Evolutionary conservation across 805 yeast species (phyloP).

Genomic region (Candida pini): DNA sequence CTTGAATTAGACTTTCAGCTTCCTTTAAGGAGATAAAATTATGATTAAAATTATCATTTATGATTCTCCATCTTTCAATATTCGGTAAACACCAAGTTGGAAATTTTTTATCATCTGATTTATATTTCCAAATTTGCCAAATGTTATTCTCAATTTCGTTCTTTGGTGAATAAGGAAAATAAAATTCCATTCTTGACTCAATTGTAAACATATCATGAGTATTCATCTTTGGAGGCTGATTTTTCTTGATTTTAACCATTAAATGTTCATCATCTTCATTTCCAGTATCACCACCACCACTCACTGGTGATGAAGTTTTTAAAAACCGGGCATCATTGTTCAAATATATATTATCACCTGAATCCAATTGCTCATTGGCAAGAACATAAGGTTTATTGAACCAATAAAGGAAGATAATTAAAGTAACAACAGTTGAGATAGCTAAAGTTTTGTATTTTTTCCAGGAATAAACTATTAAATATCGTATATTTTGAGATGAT

Average conservation of each 20-base stretch:
- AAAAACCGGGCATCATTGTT: too few relatives aligned
- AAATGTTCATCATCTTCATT: too few relatives aligned
- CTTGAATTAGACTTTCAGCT: constrained; percentile 11
- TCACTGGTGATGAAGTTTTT: too few relatives aligned
- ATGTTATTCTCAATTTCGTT: constrained; percentile 25
- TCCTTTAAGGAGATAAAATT: constrained; percentile 15
- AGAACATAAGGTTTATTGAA: too few relatives aligned
- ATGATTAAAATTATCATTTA: constrained; percentile 19
- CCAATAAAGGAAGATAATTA: too few relatives aligned
- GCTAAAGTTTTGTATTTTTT: constrained; percentile 6
- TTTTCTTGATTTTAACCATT: too few relatives aligned
- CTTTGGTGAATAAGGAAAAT: constrained; percentile 20
- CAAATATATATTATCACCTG: too few relatives aligned
- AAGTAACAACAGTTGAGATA: too few relatives aligned
- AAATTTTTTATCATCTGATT: constrained; percentile 18
- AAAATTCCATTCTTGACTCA: constrained; percentile 19
- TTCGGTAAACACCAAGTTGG: constrained; percentile 12
- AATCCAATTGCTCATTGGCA: too few relatives aligned
- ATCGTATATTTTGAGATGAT: too few relatives aligned
- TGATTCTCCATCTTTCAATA: constrained; percentile 17
- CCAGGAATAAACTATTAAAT: too few relatives aligned
- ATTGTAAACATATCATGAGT: constrained; percentile 20
- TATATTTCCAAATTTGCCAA: constrained; percentile 25
- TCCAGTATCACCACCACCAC: too few relatives aligned
- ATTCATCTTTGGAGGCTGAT: constrained; percentile 16